Evolutionary conservation across 257 asterid genomes (phyloP).

Genomic region (Rauvolfia tetraphylla): DNA sequence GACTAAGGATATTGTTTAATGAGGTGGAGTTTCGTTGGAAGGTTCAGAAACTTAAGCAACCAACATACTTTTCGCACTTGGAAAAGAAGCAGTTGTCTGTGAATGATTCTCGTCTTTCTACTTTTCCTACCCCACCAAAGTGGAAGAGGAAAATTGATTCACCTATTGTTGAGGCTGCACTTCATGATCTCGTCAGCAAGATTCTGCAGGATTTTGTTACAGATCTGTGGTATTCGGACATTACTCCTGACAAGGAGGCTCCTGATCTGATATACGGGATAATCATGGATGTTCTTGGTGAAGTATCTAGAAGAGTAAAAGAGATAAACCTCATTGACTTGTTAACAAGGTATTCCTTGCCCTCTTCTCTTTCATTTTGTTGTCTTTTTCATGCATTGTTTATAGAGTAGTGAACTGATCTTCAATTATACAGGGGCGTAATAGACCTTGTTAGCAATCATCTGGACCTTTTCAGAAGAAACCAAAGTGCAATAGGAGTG

Average conservation of each 20-base stretch:
- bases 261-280: conserved; percentile 68
- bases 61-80: conserved; percentile 71
- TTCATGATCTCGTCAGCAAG: conserved; percentile 70
- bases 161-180: conserved; percentile 79
- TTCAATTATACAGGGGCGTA: conserved; percentile 56
- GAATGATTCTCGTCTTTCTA: conserved; percentile 82
- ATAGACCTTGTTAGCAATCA: conserved; percentile 86
- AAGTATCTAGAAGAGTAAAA: conserved; percentile 75
- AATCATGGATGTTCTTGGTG: conserved; percentile 90
- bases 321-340: conserved; percentile 86
- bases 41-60: conserved; percentile 44
- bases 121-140: conserved; percentile 53
- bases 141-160: conserved; percentile 94
- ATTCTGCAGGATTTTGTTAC: conserved; percentile 80
- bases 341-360: conserved; percentile 60
- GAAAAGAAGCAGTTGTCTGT: conserved; percentile 86
- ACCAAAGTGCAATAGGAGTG: conserved; percentile 82
- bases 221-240: conserved; percentile 88
- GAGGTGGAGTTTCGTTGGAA: conserved; percentile 85
- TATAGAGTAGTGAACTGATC: neutral
- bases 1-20: conserved; percentile 60
- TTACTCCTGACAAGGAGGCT: conserved; percentile 90
- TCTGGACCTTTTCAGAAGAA: conserved; percentile 88
- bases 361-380: neutral
- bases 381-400: neutral